A percentile compares a stretch with the other conserved stretches of the same genome.
These are phyloP conservation scores for rapeseed (Brassica napus) DNA, from an alignment of 345 rosid species.

Conservation along the genomic window Da-Ae NC_063436.1:21984501-21985000, in stretches of 20 bases:
- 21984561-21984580: conserved; percentile 70
- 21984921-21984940: conserved; percentile 34
- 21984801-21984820: conserved; percentile 32
- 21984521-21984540: conserved; percentile 66
- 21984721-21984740: conserved; percentile 69
- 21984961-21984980: conserved; percentile 39
- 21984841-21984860: not conserved
- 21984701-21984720: conserved; percentile 75
- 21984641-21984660: conserved; percentile 70
- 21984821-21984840: not conserved
- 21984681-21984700: conserved; percentile 76
- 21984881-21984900: conserved; percentile 36
- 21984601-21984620: conserved; percentile 69
- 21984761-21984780: conserved; percentile 49
- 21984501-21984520: conserved; percentile 41
- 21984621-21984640: conserved; percentile 57
- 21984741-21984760: conserved; percentile 50
- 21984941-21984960: conserved; percentile 1
- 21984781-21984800: conserved; percentile 43
- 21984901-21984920: conserved; percentile 36
- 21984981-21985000: conserved; percentile 20
- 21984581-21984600: conserved; percentile 61
- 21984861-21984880: not conserved
- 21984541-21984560: conserved; percentile 60
- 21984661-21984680: conserved; percentile 56